A percentile compares a stretch with the other conserved stretches of the same genome.
These are phyloP conservation scores for Macrocybe gigantea DNA, from an alignment of 768 basidiomycete genomes.

Conservation along the genomic window DNA sequence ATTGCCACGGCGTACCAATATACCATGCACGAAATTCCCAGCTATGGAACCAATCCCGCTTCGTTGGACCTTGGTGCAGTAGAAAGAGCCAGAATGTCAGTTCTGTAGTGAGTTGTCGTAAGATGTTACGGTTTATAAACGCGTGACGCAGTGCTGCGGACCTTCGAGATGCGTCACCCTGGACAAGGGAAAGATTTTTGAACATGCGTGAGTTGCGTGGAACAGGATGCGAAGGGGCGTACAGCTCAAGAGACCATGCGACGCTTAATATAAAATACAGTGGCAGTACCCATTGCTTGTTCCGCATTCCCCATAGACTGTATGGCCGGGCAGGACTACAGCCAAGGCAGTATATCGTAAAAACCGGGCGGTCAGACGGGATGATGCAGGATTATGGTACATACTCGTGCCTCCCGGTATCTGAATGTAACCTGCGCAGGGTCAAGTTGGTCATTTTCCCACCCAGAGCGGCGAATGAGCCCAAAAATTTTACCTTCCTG, in stretches of 20 bases:
- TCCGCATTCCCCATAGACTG: constrained; percentile 36
- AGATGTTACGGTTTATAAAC: neutral
- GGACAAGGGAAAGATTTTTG: constrained; percentile 3
- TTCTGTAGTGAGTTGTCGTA: constrained; percentile 33
- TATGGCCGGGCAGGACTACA: constrained; percentile 57
- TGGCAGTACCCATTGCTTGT: constrained; percentile 56
- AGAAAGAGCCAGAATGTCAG: constrained; percentile 82
- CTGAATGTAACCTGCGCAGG: constrained; percentile 31
- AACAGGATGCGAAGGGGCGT: constrained; percentile 17
- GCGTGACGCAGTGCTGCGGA: constrained; percentile 14
- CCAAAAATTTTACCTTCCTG: constrained; percentile 49
- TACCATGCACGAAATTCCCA: constrained; percentile 76
- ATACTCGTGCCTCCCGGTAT: constrained; percentile 26
- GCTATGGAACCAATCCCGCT: constrained; percentile 74
- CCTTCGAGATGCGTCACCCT: constrained; percentile 84
- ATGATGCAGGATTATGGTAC: constrained; percentile 5
- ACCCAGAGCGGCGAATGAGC: neutral
- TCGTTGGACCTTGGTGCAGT: constrained; percentile 66
- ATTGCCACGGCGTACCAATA: constrained; percentile 36
- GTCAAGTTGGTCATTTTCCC: neutral
- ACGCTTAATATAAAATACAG: constrained; percentile 66
- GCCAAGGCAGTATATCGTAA: neutral
- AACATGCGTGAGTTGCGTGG: constrained; percentile 1
- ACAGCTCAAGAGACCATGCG: constrained; percentile 79
- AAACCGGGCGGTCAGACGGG: neutral